Percentiles rank a stretch among this genome's conserved stretches.
phyloP scores from a whole-genome alignment of 2,329 filamentous ascomycete genomes.

The Aspergillus transmontanensis region DNA sequence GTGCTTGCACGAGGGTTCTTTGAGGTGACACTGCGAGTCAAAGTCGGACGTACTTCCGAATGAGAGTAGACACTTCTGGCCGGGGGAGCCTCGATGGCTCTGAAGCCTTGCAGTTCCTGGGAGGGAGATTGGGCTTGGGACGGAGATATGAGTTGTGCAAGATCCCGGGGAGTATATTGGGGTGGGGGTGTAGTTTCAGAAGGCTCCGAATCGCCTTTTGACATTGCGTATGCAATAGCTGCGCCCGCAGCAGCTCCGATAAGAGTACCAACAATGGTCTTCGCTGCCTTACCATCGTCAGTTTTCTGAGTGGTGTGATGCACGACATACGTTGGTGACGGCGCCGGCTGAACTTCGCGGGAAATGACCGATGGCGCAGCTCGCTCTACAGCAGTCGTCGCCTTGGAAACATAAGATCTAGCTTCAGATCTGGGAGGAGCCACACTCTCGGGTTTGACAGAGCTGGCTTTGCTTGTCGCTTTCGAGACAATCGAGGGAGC shows the following conservation, averaged over 20 bases:
- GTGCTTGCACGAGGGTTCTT: slow-evolving; percentile 46
- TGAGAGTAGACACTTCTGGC: slow-evolving; percentile 31
- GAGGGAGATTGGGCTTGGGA: slow-evolving; percentile 27
- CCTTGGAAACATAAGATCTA: slow-evolving; percentile 32
- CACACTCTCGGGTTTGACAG: slow-evolving; percentile 34
- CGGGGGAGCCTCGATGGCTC: slow-evolving; percentile 37
- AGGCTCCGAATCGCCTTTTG: slow-evolving; percentile 56
- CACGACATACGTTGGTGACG: slow-evolving; percentile 28
- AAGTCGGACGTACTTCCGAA: slow-evolving; percentile 32
- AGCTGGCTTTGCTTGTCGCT: slow-evolving; percentile 29
- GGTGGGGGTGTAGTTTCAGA: slow-evolving; percentile 26
- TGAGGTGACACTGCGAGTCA: slow-evolving; percentile 38
- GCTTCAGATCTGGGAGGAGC: slow-evolving; percentile 32
- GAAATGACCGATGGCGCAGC: slow-evolving; percentile 24
- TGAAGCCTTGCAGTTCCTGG: slow-evolving; percentile 28
- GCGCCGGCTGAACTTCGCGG: slow-evolving; percentile 23
- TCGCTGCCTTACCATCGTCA: slow-evolving; percentile 51
- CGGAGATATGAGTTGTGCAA: slow-evolving; percentile 26
- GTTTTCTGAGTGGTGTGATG: slow-evolving; percentile 28
- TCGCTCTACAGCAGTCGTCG: slow-evolving; percentile 27
- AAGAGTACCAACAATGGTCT: slow-evolving; percentile 72
- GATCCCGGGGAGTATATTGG: slow-evolving; percentile 29
- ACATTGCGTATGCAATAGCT: slow-evolving; percentile 74
- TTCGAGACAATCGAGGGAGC: slow-evolving; percentile 26
- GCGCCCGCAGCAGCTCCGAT: slow-evolving; percentile 79